Base-by-base conservation (phyloP, 108 stramenopile species). In the Parmales sp. region DNA sequence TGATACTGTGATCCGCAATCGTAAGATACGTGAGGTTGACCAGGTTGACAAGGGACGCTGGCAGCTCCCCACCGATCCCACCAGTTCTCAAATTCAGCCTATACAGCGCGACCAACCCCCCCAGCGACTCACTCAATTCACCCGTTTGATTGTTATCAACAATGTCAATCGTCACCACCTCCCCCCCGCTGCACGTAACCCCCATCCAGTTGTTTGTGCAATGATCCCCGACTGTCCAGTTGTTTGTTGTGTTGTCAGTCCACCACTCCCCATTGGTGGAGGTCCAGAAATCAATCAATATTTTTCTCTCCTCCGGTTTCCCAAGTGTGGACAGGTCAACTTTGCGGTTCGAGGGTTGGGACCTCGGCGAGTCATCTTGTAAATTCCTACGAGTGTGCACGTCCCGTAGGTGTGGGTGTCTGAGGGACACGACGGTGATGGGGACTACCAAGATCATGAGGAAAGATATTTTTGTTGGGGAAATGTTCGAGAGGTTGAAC, bases 251-350 rank as follows among this genome's bases (percentile, higher is more conserved):
- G 9, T 29, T 34, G 3, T 28, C 16, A 3, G 54, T 60, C 54
- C 54, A 60, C 54, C 54, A 3, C 25, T 60, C 54, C 36, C 54
- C 54, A 60, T 60, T 60, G 31, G 54, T 60, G 28, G 54, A 60
- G 36, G 29, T 34, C 31, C 36, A 60, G 3, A 60, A 34, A 34
- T 60, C 54, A 0, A 29, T 34, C 13, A 60, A 34, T 34, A 0
- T 34, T 13, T 34, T 28, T 16, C 28, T 60, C 54, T 60, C 28
- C n/a, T n/a, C n/a, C n/a, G n/a, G n/a, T n/a, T n/a, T n/a, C n/a
- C n/a, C n/a, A n/a, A n/a, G n/a, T n/a, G n/a, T n/a, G n/a, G n/a
- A n/a, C n/a, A n/a, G n/a, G n/a, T n/a, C n/a, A n/a, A n/a, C n/a
- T n/a, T n/a, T n/a, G n/a, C n/a, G n/a, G n/a, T n/a, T n/a, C n/a